These are phyloP conservation scores for Otatea glauca DNA, from an alignment of 176 grass and related monocot genomes.

Conservation along the genomic window DNA sequence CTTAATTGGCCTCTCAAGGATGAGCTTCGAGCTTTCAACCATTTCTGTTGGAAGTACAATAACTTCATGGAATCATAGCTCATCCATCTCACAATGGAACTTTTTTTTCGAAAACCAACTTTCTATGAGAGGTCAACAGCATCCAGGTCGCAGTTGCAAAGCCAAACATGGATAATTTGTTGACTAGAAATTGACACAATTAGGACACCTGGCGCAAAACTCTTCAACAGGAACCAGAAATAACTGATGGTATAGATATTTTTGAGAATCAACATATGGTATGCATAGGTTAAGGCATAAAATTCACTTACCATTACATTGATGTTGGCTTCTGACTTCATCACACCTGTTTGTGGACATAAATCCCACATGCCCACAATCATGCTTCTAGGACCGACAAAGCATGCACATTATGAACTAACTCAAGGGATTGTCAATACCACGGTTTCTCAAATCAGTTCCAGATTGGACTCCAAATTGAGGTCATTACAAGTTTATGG, in stretches of 20 bases:
- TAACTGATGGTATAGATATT: neutral
- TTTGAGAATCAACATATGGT: neutral
- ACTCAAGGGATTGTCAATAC: neutral
- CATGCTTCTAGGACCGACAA: neutral
- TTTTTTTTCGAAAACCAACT: neutral
- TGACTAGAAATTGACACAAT: neutral
- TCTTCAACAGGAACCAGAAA: neutral
- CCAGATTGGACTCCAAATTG: neutral
- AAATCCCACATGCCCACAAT: neutral
- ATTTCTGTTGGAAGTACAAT: neutral
- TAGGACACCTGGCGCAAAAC: neutral
- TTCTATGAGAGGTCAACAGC: neutral
- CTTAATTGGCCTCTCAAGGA: too few relatives aligned
- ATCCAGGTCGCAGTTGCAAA: neutral
- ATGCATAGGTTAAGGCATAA: neutral
- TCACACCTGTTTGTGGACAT: neutral
- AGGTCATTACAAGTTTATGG: neutral
- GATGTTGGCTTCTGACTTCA: neutral
- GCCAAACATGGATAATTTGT: conserved; percentile 4
- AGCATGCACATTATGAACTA: neutral
- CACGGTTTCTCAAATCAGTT: neutral
- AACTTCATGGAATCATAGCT: neutral
- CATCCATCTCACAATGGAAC: neutral
- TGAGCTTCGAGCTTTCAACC: neutral
- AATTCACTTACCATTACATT: neutral